Evolutionary conservation across 2,329 filamentous ascomycete genomes (phyloP).

Genomic region (Fusarium cicatricum): DNA sequence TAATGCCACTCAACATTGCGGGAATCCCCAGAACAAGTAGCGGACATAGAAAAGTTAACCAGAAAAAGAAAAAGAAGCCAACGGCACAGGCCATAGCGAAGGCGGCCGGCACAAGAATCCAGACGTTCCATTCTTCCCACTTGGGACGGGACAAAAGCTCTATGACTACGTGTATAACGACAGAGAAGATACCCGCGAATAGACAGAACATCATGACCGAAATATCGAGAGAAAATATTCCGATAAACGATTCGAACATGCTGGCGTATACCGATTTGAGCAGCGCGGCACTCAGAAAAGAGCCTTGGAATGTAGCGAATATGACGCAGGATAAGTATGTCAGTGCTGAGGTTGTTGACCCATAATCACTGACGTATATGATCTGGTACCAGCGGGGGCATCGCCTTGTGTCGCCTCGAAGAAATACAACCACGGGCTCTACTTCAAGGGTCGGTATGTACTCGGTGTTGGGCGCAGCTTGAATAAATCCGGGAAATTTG

Average conservation of each 20-base stretch:
- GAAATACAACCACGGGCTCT: constrained; percentile 8
- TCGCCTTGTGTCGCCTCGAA: constrained; percentile 2
- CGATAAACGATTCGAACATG: rapidly evolving
- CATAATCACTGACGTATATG: background rate
- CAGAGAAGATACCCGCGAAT: background rate
- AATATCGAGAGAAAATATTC: background rate
- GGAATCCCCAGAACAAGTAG: background rate
- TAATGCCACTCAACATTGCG: background rate
- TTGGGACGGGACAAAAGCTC: no score
- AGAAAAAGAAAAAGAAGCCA: background rate
- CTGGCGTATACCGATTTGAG: background rate
- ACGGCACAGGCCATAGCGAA: rapidly evolving
- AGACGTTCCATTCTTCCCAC: background rate
- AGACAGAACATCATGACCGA: background rate
- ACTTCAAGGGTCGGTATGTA: background rate
- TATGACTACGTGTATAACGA: rapidly evolving
- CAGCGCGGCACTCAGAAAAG: background rate
- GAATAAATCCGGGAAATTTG: constrained; percentile 6
- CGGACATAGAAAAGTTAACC: background rate
- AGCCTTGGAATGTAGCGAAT: constrained; percentile 6
- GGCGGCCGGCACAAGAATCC: background rate
- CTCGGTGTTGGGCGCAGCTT: background rate
- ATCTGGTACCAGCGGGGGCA: constrained; percentile 13
- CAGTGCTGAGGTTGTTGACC: background rate
- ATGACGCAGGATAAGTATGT: background rate